These are phyloP conservation scores for Heterobasidion parviporum DNA, from an alignment of 1,284 basidiomycete genomes.

Conservation along the genomic window DNA sequence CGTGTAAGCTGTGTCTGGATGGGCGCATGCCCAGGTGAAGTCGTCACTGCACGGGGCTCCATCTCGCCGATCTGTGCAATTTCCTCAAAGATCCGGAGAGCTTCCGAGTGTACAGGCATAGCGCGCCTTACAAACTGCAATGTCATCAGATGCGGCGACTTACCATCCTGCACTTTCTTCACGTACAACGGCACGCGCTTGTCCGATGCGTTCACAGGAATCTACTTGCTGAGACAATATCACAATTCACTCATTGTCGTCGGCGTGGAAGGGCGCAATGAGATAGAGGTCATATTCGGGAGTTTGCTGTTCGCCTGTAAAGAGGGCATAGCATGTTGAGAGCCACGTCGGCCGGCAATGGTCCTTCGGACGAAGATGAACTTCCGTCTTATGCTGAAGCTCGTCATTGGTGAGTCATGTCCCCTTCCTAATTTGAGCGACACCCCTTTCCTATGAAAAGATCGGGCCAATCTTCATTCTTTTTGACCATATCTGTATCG, in stretches of 20 bases:
- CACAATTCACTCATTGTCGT: constrained; percentile 59
- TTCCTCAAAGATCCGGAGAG: constrained; percentile 63
- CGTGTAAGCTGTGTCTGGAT: constrained; percentile 56
- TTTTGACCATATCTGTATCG: no score
- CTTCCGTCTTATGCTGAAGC: constrained; percentile 21
- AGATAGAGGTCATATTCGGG: constrained; percentile 61
- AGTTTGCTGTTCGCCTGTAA: constrained; percentile 48
- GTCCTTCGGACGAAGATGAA: constrained; percentile 19
- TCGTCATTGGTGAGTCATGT: no score
- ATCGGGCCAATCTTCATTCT: no score
- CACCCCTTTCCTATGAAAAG: no score
- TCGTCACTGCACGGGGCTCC: constrained; percentile 51
- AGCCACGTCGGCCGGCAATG: constrained; percentile 37
- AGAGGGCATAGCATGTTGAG: constrained; percentile 52
- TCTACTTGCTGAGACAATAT: constrained; percentile 41
- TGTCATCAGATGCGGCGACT: constrained; percentile 55
- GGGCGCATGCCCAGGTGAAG: constrained; percentile 68
- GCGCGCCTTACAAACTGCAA: constrained; percentile 32
- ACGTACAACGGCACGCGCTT: constrained; percentile 58
- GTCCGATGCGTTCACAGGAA: constrained; percentile 46
- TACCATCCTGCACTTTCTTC: constrained; percentile 46
- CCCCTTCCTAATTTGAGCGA: no score
- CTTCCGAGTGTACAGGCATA: constrained; percentile 33
- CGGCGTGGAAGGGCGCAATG: constrained; percentile 46
- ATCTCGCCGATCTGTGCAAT: constrained; percentile 64